phyloP scores from a whole-genome alignment of 2,329 filamentous ascomycete species.

The Didymella segeticola region DNA sequence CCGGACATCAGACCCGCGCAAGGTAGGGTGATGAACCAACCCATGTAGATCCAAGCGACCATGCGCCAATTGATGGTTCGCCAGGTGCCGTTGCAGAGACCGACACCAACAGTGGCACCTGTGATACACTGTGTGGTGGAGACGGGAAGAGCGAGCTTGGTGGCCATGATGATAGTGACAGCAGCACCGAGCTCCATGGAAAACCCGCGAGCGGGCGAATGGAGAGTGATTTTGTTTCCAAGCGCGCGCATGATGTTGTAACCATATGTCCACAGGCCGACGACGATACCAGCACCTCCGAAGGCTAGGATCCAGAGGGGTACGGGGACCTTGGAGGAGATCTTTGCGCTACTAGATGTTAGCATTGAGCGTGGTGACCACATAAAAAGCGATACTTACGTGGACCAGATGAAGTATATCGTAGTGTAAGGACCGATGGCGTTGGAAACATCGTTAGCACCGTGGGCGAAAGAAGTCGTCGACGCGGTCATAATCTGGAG shows the following conservation, averaged over 20 bases:
- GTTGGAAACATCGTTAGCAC: conserved; percentile 71
- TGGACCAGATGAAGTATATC: conserved; percentile 68
- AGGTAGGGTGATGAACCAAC: conserved; percentile 55
- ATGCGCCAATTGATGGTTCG: conserved; percentile 54
- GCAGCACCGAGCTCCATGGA: conserved; percentile 55
- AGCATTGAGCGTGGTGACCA: neutral
- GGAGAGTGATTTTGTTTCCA: conserved; percentile 68
- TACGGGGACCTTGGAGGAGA: conserved; percentile 59
- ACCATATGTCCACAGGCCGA: conserved; percentile 68
- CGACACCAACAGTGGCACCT: conserved; percentile 43
- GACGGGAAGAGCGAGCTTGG: conserved; percentile 61
- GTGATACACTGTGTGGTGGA: conserved; percentile 66
- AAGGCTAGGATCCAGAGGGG: conserved; percentile 65
- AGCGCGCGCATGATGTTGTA: conserved; percentile 71
- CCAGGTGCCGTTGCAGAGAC: conserved; percentile 42
- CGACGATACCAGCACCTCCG: conserved; percentile 59
- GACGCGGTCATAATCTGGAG: conserved; percentile 61
- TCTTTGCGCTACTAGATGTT: conserved; percentile 19
- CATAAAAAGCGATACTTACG: conserved; percentile 40
- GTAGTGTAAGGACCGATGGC: conserved; percentile 63
- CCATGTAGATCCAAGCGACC: conserved; percentile 53
- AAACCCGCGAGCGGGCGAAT: conserved; percentile 64
- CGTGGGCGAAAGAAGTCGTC: conserved; percentile 75
- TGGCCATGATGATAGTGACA: conserved; percentile 69
- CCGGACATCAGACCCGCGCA: conserved; percentile 60